Conservation (phyloP, 345 rosid genomes). For the Psidium friedrichsthalianum region DNA sequence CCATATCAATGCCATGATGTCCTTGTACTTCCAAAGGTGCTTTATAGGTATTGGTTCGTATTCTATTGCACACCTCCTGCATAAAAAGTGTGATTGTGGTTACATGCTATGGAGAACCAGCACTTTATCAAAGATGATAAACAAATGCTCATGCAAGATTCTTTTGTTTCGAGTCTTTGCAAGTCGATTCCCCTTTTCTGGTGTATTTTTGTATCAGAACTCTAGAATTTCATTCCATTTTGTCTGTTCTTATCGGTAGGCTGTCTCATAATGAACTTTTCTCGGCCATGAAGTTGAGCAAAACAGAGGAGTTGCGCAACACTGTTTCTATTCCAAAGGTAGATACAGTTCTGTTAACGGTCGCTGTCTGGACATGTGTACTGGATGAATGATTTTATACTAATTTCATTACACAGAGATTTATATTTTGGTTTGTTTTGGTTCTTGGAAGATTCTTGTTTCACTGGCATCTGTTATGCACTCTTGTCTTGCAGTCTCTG, state of each 20-base stretch:
- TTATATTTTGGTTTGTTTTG: background rate
- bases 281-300: constrained; percentile 70
- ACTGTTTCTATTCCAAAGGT: constrained; percentile 95
- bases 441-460: constrained; percentile 20
- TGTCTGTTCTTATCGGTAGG: constrained; percentile 29
- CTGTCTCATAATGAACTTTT: constrained; percentile 92
- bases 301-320: constrained; percentile 94
- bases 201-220: background rate
- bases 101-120: background rate
- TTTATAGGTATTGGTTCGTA: background rate
- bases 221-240: background rate
- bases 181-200: background rate
- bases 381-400: background rate
- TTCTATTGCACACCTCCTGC: background rate
- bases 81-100: background rate
- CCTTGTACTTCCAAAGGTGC: background rate
- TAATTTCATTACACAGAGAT: background rate
- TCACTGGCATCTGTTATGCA: constrained; percentile 25
- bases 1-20: background rate
- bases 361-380: background rate
- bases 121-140: background rate
- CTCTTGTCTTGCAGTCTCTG: constrained; percentile 75
- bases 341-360: background rate
- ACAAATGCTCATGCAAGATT: background rate
- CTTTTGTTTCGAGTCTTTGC: background rate